A percentile compares a stretch with the other conserved stretches of the same genome.
Evolutionary conservation across 2,329 filamentous ascomycete species (phyloP).

Genomic region (Trichoderma atroviride): DNA sequence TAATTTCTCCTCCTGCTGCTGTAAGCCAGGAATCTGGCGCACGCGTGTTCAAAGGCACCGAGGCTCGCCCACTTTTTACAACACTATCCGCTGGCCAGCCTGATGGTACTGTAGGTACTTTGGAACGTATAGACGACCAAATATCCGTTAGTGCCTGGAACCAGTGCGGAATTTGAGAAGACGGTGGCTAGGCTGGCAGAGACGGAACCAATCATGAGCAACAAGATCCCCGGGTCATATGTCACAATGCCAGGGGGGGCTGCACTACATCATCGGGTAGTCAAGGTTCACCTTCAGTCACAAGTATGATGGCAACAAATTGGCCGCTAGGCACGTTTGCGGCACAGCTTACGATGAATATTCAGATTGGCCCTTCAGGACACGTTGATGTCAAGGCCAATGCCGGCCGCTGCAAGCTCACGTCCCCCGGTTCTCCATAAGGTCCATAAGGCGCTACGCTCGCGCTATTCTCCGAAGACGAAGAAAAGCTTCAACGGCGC

Average conservation of each 20-base stretch:
- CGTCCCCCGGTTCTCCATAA: constrained; percentile 12
- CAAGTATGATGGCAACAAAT: neutral
- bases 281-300: neutral
- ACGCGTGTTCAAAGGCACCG: neutral
- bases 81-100: neutral
- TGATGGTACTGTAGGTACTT: neutral
- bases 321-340: constrained; percentile 5
- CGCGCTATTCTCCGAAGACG: constrained; percentile 21
- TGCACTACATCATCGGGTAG: constrained; percentile 7
- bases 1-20: neutral
- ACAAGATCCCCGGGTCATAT: constrained; percentile 26
- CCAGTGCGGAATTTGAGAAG: constrained; percentile 3
- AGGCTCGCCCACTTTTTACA: constrained; percentile 12
- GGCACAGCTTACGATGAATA: constrained; percentile 1
- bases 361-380: neutral
- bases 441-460: constrained; percentile 20
- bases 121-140: neutral
- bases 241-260: constrained; percentile 20
- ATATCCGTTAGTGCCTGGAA: constrained; percentile 10
- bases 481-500: constrained; percentile 15
- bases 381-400: constrained; percentile 9
- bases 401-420: constrained; percentile 13
- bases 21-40: neutral
- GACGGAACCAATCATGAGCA: constrained; percentile 7
- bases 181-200: neutral